phyloP scores from a whole-genome alignment of 148 eudicot genomes.

The Rhododendron ferrugineum region DNA sequence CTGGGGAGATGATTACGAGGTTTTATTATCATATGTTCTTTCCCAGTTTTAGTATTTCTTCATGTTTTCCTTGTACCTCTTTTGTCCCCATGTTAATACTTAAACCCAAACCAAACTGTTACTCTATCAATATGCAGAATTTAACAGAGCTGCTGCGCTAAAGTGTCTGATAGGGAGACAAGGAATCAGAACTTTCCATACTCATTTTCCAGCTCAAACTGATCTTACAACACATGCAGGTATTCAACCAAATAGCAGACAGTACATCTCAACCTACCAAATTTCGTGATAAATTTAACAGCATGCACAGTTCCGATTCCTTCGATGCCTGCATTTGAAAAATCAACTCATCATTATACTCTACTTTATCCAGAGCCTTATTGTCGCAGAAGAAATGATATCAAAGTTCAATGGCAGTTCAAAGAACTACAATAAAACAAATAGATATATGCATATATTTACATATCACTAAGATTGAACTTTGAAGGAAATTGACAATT shows the following conservation, averaged over 20 bases:
- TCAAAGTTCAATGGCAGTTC: neutral
- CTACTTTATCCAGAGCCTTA: neutral
- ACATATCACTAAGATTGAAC: neutral
- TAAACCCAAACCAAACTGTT: neutral
- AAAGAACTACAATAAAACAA: neutral
- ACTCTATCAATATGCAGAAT: neutral
- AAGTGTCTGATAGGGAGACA: neutral
- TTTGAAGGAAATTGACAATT: neutral
- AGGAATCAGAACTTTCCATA: neutral
- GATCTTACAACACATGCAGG: neutral
- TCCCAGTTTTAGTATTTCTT: neutral
- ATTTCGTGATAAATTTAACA: conserved; percentile 70
- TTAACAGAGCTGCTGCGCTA: neutral
- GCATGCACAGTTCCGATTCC: conserved; percentile 90
- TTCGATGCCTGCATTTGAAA: conserved; percentile 60
- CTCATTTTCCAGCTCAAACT: neutral
- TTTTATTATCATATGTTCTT: neutral
- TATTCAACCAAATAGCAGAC: neutral
- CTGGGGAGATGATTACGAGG: neutral
- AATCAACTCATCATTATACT: conserved; percentile 1
- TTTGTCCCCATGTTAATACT: neutral
- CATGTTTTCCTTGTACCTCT: neutral
- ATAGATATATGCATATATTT: neutral
- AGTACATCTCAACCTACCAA: conserved; percentile 36
- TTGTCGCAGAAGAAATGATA: neutral